Conservation (phyloP, 495 filamentous ascomycete genomes). For the Penicillium coprophilum region DNA sequence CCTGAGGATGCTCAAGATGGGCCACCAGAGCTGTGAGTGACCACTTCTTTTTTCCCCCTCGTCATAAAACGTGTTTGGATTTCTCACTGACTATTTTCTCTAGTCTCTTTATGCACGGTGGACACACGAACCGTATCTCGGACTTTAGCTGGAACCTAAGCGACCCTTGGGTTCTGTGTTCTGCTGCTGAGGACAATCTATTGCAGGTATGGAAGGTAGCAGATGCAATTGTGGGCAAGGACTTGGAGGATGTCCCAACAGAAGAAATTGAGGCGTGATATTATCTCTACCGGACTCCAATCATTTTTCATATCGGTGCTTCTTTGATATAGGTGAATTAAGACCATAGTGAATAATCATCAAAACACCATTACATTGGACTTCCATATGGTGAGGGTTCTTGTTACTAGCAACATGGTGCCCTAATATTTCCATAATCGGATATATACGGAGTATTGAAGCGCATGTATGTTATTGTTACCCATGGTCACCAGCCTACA, state of each 20-base stretch:
- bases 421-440: too few relatives aligned
- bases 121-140: constrained; percentile 91
- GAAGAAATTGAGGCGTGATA: constrained; percentile 70
- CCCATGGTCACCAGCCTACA: background rate
- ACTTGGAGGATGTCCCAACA: constrained; percentile 71
- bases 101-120: constrained; percentile 97
- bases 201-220: constrained; percentile 97
- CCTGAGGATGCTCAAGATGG: constrained; percentile 97
- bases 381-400: background rate
- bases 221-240: constrained; percentile 81
- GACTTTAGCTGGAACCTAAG: constrained; percentile 98
- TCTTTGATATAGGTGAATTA: constrained; percentile 18
- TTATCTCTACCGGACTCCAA: background rate
- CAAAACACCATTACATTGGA: constrained; percentile 3
- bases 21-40: constrained; percentile 83
- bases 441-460: too few relatives aligned
- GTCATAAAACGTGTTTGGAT: constrained; percentile 3
- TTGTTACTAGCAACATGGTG: background rate
- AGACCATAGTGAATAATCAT: constrained; percentile 12
- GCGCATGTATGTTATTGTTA: too few relatives aligned
- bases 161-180: constrained; percentile 92
- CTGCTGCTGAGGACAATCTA: constrained; percentile 94
- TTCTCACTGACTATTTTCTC: constrained; percentile 23
- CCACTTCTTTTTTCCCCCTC: background rate
- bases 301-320: constrained; percentile 5